Conservation (phyloP, 192 early-diverging fungal genomes). For the Umbelopsis sp. region DNA sequence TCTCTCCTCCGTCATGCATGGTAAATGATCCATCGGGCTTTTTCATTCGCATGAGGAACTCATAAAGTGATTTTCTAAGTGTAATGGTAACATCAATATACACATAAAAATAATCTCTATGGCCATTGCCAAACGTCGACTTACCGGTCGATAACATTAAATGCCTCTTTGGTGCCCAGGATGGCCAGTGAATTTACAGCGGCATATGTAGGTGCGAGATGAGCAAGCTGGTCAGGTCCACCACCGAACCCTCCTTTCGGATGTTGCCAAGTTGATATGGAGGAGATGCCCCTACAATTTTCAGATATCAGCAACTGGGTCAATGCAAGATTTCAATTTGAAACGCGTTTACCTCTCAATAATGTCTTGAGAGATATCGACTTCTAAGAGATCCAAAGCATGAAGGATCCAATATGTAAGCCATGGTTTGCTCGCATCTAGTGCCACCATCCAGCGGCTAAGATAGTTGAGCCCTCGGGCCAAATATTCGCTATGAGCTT, state of each 20-base stretch:
- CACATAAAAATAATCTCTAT: background rate
- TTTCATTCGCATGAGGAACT: conserved; percentile 84
- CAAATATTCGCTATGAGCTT: conserved; percentile 63
- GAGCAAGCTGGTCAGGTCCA: conserved; percentile 82
- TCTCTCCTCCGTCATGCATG: conserved; percentile 92
- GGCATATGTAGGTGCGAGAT: conserved; percentile 90
- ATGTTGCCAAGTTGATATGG: conserved; percentile 67
- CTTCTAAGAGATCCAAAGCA: conserved; percentile 75
- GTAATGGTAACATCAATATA: background rate
- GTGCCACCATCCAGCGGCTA: conserved; percentile 54
- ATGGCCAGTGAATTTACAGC: conserved; percentile 81
- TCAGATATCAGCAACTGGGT: background rate
- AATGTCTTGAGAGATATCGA: conserved; percentile 49
- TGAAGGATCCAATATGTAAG: conserved; percentile 90
- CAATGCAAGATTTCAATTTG: background rate
- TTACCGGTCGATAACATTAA: conserved; percentile 62
- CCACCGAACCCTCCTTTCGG: conserved; percentile 85
- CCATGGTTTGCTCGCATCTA: conserved; percentile 93
- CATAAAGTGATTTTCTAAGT: conserved; percentile 59
- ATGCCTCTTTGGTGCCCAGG: conserved; percentile 75
- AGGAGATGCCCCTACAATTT: conserved; percentile 56
- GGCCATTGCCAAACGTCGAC: background rate
- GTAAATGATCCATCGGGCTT: conserved; percentile 85
- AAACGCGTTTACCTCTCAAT: conserved; percentile 39
- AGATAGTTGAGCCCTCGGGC: conserved; percentile 51